A percentile compares a stretch with the other conserved stretches of the same genome.
These are phyloP conservation scores for Lipomyces starkeyi DNA, from an alignment of 805 yeast species.

Conservation along the genomic window DNA sequence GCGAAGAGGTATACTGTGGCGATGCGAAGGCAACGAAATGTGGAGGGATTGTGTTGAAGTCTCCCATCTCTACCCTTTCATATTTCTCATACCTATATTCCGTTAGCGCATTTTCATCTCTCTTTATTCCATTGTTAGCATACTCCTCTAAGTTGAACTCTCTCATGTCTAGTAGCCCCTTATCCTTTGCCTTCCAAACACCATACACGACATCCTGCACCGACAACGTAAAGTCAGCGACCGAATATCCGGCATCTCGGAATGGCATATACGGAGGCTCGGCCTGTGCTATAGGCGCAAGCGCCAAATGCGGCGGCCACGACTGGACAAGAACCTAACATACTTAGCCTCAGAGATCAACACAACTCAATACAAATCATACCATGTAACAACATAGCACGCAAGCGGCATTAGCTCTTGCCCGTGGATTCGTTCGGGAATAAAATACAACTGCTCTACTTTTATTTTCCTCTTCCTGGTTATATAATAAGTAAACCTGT, in stretches of 20 bases:
- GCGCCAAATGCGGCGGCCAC: slow-evolving; percentile 98
- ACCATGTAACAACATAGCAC: slow-evolving; percentile 89
- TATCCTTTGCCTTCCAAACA: slow-evolving; percentile 95
- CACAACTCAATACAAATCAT: slow-evolving; percentile 3
- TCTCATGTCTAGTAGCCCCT: slow-evolving; percentile 84
- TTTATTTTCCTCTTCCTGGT: slow-evolving; percentile 70
- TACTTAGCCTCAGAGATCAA: background rate
- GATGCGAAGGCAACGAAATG: slow-evolving; percentile 98
- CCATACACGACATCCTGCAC: slow-evolving; percentile 96
- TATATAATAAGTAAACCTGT: background rate
- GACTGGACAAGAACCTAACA: slow-evolving; percentile 74
- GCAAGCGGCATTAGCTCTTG: slow-evolving; percentile 93
- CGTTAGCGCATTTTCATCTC: background rate
- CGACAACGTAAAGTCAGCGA: slow-evolving; percentile 90
- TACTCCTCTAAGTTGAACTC: slow-evolving; percentile 89
- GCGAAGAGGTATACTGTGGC: slow-evolving; percentile 59
- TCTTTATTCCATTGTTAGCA: slow-evolving; percentile 17
- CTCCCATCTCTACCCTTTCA: slow-evolving; percentile 97
- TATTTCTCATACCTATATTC: slow-evolving; percentile 63
- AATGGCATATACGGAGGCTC: slow-evolving; percentile 94
- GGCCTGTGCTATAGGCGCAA: slow-evolving; percentile 90
- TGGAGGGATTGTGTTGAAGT: slow-evolving; percentile 87
- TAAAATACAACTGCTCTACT: slow-evolving; percentile 90
- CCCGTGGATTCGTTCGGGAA: slow-evolving; percentile 79
- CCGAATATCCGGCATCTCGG: slow-evolving; percentile 96